phyloP scores from a whole-genome alignment of 129 eudicot genomes.

The Glebionis coronaria region DNA sequence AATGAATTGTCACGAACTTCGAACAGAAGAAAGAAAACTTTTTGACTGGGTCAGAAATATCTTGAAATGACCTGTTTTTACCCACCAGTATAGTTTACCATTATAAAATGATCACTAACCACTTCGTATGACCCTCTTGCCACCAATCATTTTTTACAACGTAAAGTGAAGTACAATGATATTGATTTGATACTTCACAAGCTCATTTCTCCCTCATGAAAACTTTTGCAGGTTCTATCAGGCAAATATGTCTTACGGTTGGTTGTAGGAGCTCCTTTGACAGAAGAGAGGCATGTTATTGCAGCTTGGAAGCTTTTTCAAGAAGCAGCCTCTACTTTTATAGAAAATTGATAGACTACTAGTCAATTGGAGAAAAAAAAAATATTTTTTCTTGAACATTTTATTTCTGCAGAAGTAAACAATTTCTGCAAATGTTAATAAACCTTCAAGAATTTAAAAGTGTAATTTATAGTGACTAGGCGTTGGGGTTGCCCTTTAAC shows the following conservation, averaged over 20 bases:
- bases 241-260: slow-evolving; percentile 62
- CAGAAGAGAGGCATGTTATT: slow-evolving; percentile 72
- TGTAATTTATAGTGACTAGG: neutral
- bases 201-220: neutral
- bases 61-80: too few species aligned
- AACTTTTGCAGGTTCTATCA: slow-evolving; percentile 55
- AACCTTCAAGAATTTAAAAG: neutral
- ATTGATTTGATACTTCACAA: neutral
- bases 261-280: slow-evolving; percentile 93
- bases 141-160: too few species aligned
- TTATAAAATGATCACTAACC: too few species aligned
- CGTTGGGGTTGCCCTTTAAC: neutral
- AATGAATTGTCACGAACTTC: too few species aligned
- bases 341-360: slow-evolving; percentile 27
- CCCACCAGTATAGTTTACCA: too few species aligned
- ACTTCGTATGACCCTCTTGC: too few species aligned
- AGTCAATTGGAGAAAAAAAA: slow-evolving; percentile 5
- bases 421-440: slow-evolving; percentile 5
- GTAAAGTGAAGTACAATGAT: neutral
- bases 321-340: slow-evolving; percentile 51
- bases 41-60: too few species aligned
- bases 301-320: slow-evolving; percentile 82
- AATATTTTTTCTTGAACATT: slow-evolving; percentile 11
- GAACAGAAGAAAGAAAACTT: too few species aligned
- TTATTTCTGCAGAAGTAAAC: neutral